phyloP scores from a whole-genome alignment of 1,284 basidiomycete species.

The Puccinia hordei region DNA sequence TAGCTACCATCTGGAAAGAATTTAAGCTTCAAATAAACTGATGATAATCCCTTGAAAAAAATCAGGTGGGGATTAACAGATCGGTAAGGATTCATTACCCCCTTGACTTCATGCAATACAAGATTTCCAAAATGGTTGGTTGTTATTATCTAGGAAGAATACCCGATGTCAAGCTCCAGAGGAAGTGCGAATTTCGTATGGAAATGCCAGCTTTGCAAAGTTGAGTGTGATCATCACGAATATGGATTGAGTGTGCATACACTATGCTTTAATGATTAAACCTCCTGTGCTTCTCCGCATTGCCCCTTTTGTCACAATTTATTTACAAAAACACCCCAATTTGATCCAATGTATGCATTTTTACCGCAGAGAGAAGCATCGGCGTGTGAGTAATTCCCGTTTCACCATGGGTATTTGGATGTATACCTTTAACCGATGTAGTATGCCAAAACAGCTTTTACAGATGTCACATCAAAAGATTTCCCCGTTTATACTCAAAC shows the following conservation, averaged over 20 bases:
- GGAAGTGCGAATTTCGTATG: constrained; percentile 44
- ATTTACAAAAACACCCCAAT: background rate
- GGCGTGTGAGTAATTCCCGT: constrained; percentile 10
- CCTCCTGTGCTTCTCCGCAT: background rate
- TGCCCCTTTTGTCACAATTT: background rate
- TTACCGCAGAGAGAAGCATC: constrained; percentile 43
- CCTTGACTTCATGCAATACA: background rate
- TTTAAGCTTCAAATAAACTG: background rate
- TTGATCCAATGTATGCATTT: background rate
- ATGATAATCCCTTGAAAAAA: background rate
- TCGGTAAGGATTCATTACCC: constrained; percentile 9
- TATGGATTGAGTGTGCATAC: too few relatives aligned
- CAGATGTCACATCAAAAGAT: background rate
- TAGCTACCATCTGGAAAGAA: background rate
- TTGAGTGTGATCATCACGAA: background rate
- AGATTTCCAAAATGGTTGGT: background rate
- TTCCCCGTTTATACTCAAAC: constrained; percentile 6
- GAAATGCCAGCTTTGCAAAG: constrained; percentile 43
- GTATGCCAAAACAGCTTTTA: constrained; percentile 20
- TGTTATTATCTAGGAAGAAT: constrained; percentile 14
- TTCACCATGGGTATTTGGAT: background rate
- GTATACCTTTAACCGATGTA: background rate
- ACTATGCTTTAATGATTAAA: too few relatives aligned
- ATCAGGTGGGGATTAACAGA: constrained; percentile 16
- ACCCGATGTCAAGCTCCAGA: constrained; percentile 34